phyloP scores from a whole-genome alignment of 1,284 basidiomycete species.

The Puccinia hordei region DNA sequence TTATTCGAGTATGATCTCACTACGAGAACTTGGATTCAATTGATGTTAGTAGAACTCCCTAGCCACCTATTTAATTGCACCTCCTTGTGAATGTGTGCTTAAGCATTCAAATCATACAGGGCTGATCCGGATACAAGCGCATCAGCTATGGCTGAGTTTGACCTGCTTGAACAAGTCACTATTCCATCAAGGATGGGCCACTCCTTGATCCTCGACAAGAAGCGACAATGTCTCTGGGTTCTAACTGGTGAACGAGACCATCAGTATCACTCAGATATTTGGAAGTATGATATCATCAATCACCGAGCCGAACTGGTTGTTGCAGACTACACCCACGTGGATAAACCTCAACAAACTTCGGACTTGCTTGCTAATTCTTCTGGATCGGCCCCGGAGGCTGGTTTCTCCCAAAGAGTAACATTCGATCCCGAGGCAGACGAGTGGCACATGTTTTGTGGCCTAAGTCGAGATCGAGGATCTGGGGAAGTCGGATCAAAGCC shows the following conservation, averaged over 20 bases:
- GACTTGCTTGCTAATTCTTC: background rate
- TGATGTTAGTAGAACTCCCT: constrained; percentile 23
- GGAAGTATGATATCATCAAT: constrained; percentile 31
- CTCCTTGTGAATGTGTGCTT: background rate
- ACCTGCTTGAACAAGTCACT: background rate
- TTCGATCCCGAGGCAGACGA: constrained; percentile 47
- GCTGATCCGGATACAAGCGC: constrained; percentile 3
- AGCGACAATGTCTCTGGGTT: constrained; percentile 44
- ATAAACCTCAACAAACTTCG: background rate
- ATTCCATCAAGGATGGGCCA: constrained; percentile 50
- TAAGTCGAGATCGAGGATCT: constrained; percentile 32
- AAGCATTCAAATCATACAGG: background rate
- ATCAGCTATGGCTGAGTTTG: background rate
- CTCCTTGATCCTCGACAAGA: constrained; percentile 40
- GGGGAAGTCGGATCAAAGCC: constrained; percentile 5
- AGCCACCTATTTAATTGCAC: background rate
- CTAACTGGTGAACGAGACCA: constrained; percentile 48
- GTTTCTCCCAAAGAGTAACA: constrained; percentile 46
- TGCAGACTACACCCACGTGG: constrained; percentile 34
- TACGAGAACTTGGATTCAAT: constrained; percentile 54
- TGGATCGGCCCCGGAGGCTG: constrained; percentile 27
- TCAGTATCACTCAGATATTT: constrained; percentile 41
- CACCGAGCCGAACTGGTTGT: constrained; percentile 4
- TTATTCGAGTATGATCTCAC: constrained; percentile 41
- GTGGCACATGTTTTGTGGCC: constrained; percentile 49